Evolutionary conservation across 169 alveolate genomes (phyloP), one percentile per base, ranked within the genome.

Genomic region (Besnoitia besnoiti): DNA sequence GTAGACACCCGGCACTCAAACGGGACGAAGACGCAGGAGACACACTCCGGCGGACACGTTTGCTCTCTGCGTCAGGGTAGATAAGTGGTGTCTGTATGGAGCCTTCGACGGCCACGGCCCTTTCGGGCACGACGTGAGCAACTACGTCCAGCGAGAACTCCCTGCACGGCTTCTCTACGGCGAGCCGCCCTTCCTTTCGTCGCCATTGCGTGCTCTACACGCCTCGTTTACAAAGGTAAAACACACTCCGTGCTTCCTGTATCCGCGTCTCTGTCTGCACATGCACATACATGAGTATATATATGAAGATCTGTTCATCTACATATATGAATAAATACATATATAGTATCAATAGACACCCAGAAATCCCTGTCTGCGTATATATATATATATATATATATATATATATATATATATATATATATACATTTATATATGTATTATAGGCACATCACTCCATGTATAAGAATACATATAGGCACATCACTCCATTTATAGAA

Each of bases 31-130:
- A n/a, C n/a, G n/a, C n/a, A n/a, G n/a, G n/a, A n/a, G n/a, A n/a
- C n/a, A n/a, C n/a, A n/a, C n/a, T n/a, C n/a, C n/a, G n/a, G n/a
- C n/a, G n/a, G n/a, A n/a, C n/a, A n/a, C 0, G 73, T 55, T 55
- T 55, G 35, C 21, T 2, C 27, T 55, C 73, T 21, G 27, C 46
- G 24, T 10, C 46, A 67, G 80, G 33, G 80, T 67, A 10, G 88
- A 80, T 44, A 40, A 39, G 35, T 59, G 82, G 39, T 55, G 40
- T 14, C 77, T 97, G 73, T 97, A 95, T 91, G 99, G 98, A 21
- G 98, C 97, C 47, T 97, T 97, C 89, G 99, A 97, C 89, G 99
- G 99, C 33, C 99, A 97, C 94, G 98, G 98, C 4, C 97, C 98
- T 4, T 94, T 85, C 92, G 99, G 99, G 16, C 99, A 97, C 94